Conservation (phyloP, 139 green algal genomes). For the Chlorella sp. region DNA sequence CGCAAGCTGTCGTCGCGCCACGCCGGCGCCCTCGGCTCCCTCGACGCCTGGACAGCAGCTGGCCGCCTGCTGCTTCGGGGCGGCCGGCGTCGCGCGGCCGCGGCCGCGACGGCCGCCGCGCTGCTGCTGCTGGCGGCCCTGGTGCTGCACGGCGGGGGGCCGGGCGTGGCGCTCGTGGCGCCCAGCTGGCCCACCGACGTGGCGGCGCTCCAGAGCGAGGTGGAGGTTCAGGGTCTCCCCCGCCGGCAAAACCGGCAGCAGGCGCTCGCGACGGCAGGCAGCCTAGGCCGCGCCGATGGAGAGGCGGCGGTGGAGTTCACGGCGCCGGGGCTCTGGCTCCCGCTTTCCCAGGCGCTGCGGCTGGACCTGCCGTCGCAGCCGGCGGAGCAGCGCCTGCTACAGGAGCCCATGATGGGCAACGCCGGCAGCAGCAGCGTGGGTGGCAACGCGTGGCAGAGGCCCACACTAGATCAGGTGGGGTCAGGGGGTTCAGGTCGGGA, state of each 20-base stretch:
- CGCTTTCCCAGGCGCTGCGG: not conserved
- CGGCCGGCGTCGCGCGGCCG: not conserved
- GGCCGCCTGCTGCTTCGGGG: too few species aligned
- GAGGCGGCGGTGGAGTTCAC: conserved; percentile 5
- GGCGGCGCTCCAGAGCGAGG: too few species aligned
- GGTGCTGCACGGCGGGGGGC: too few species aligned
- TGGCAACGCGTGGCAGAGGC: not conserved
- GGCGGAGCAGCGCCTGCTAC: not conserved
- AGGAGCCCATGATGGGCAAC: not conserved
- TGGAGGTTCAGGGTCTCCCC: not conserved
- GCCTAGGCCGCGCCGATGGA: not conserved
- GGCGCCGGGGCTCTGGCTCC: conserved; percentile 6
- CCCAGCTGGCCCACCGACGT: too few species aligned
- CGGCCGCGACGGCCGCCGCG: not conserved
- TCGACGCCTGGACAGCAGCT: too few species aligned
- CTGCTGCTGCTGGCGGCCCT: not conserved
- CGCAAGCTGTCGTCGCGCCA: too few species aligned
- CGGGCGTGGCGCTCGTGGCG: too few species aligned
- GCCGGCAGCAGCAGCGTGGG: not conserved
- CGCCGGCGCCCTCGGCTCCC: too few species aligned
- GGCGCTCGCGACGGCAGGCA: not conserved
- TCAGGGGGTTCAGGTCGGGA: not conserved
- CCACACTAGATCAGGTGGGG: not conserved
- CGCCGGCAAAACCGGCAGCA: not conserved
- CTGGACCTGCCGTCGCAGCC: not conserved